A percentile compares a stretch with the other conserved stretches of the same genome.
These are phyloP conservation scores for Wallacemonas sp. DNA, from an alignment of 208 protist species.

Conservation along the genomic window DNA sequence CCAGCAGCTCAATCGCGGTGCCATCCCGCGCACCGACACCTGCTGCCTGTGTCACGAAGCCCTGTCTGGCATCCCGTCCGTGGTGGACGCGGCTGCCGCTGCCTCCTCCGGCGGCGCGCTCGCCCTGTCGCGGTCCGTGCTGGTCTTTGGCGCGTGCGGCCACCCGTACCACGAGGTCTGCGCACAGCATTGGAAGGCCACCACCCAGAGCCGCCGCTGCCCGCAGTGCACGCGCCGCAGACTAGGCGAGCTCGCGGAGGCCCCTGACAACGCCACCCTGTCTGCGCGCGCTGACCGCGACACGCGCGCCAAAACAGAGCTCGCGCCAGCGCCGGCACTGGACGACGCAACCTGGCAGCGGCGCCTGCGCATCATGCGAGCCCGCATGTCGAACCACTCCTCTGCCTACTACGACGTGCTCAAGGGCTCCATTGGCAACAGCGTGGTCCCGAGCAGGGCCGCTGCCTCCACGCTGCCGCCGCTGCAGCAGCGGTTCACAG, in stretches of 20 bases:
- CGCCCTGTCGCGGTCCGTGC: slow-evolving; percentile 26
- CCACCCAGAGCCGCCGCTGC: background rate
- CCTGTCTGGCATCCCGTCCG: slow-evolving; percentile 27
- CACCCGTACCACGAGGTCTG: slow-evolving; percentile 78
- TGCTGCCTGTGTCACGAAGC: slow-evolving; percentile 57
- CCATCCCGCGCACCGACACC: slow-evolving; percentile 48
- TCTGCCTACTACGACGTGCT: slow-evolving; percentile 34
- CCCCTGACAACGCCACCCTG: background rate
- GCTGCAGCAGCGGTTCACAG: background rate
- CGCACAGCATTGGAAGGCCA: slow-evolving; percentile 8
- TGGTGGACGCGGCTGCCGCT: no score
- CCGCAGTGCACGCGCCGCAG: background rate
- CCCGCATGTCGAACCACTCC: slow-evolving; percentile 23
- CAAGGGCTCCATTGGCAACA: slow-evolving; percentile 12
- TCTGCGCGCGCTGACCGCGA: background rate
- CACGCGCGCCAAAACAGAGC: background rate
- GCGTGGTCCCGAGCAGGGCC: no score
- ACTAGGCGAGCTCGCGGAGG: background rate
- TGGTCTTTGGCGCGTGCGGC: slow-evolving; percentile 76
- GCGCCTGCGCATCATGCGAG: slow-evolving; percentile 31
- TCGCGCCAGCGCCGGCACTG: background rate
- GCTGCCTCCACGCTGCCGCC: no score
- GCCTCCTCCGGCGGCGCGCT: background rate
- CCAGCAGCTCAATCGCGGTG: slow-evolving; percentile 41
- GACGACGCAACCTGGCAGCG: slow-evolving; percentile 27